Evolutionary conservation across 345 rosid genomes (phyloP), one percentile per base, ranked within the genome.

Genomic region (Nephelium lappaceum): DNA sequence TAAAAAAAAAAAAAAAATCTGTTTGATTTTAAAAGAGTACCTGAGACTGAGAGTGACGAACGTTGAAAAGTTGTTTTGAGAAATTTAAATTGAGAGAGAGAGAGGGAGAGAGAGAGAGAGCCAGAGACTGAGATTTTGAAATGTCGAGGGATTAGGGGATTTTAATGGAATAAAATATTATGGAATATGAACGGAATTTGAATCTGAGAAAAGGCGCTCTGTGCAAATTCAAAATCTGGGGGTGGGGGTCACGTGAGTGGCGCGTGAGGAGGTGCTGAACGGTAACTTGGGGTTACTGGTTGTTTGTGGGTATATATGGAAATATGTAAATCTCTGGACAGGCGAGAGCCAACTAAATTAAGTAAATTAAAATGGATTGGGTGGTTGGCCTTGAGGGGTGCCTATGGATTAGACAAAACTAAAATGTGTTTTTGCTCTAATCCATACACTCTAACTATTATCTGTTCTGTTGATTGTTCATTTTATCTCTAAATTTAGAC

Each of bases 151-250:
- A 19, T 61, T 31, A 55, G 67, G 27, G n/a, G 39, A 69, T 71
- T 72, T 62, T 68, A 60, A 67, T 76, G 42, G 23, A 75, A 65
- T 69, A 65, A 63, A 58, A 75, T 71, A 78, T 41, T 49, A 14
- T 31, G 14, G 27, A 78, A 61, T 24, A 7, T 12, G 27, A 76
- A 61, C 21, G 63, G 70, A 74, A 47, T 66, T 78, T 83, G 66
- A 74, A 80, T 73, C 81, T 70, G 77, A 75, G 80, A 83, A 81
- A 79, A 81, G 87, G 90, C 88, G 90, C 83, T 85, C 80, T 81
- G 81, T 77, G 76, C 75, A 81, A 90, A 87, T 88, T 86, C 91
- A 89, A 91, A 86, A 75, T 45, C 84, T 75, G 53, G 73, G 36
- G n/a, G 51, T 27, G 23, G 7, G 3, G 27, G 39, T 76, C 86